Base-by-base conservation (phyloP, 2,329 filamentous ascomycete genomes). In the Tympanopsis confertula region DNA sequence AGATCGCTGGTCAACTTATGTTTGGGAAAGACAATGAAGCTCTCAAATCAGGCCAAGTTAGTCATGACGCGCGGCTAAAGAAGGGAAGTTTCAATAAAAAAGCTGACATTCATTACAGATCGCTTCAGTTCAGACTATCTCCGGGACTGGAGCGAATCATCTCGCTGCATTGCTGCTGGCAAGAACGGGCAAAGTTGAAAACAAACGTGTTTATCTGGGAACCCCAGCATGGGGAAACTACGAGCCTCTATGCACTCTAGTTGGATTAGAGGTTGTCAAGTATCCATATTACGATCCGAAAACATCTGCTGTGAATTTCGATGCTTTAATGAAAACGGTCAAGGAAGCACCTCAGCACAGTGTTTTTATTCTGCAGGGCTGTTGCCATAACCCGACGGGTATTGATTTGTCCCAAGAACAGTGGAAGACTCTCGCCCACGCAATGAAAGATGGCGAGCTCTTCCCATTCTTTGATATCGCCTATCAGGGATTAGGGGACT, bases 331-430 rank as follows among this genome's bases (percentile, higher is more conserved):
- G 0, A 19, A 41, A 2, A 45, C 53, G 0, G 35, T 52, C 1
- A 14, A 35, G 5, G 35, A 37, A 5, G 58, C 57, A 4, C 47
- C 51, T 4, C 33, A 37, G 4, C 45, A 49, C 13, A 58, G 54
- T 42, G 48, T 58, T 13, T 57, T 60, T 22, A 38, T 58, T 5
- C 45, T 61, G 2, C 58, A 61, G 36, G 56, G 45, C 2, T 59
- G 56, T 42, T 58, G 55, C 38, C 55, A 61, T 38, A 60, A 61
- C 38, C 58, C 58, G 2, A 57, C 56, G 0, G 58, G 53, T 5
- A 47, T 49, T 3, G 58, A 60, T 37, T 42, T 54, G 3, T 53
- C 47, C 10, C 40, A 40, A 5, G 39, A 47, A 19, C 54, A 61
- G 42, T 61, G 57, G 56, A 35, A 42, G 1, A 40, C 39, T 5